Percentiles rank a stretch among this genome's conserved stretches.
phyloP scores from a whole-genome alignment of 1,284 basidiomycete species.

The Meripilus lineatus region DNA sequence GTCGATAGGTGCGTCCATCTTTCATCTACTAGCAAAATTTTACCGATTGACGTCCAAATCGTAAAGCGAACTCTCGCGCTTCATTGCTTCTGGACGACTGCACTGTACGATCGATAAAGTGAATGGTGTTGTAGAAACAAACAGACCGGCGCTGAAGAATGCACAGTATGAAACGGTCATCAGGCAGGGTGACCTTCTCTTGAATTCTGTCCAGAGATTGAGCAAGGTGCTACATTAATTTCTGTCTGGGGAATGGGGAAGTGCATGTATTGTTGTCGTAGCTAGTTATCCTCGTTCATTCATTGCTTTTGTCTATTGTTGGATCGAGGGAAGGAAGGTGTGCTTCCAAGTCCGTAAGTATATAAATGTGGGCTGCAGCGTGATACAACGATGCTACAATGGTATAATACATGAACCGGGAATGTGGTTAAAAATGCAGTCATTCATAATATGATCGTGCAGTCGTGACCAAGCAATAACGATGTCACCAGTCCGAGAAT shows the following conservation, averaged over 20 bases:
- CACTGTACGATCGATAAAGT: conserved; percentile 95
- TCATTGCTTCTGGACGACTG: conserved; percentile 88
- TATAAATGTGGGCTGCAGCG: too few species aligned
- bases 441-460: too few species aligned
- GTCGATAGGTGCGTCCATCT: conserved; percentile 66
- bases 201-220: conserved; percentile 73
- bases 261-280: too few species aligned
- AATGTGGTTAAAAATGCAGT: too few species aligned
- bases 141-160: conserved; percentile 81
- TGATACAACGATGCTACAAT: too few species aligned
- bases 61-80: conserved; percentile 83
- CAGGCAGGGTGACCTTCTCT: conserved; percentile 83
- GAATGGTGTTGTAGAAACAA: conserved; percentile 92
- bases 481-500: conserved; percentile 65
- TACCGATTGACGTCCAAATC: neutral
- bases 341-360: too few species aligned
- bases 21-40: neutral
- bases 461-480: too few species aligned
- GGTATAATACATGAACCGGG: too few species aligned
- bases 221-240: conserved; percentile 68
- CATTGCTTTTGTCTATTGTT: too few species aligned
- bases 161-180: conserved; percentile 89
- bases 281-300: too few species aligned
- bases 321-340: too few species aligned
- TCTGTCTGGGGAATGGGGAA: neutral